Base-by-base conservation (phyloP, 176 grass and related monocot genomes). In the Paspalum notatum region DNA sequence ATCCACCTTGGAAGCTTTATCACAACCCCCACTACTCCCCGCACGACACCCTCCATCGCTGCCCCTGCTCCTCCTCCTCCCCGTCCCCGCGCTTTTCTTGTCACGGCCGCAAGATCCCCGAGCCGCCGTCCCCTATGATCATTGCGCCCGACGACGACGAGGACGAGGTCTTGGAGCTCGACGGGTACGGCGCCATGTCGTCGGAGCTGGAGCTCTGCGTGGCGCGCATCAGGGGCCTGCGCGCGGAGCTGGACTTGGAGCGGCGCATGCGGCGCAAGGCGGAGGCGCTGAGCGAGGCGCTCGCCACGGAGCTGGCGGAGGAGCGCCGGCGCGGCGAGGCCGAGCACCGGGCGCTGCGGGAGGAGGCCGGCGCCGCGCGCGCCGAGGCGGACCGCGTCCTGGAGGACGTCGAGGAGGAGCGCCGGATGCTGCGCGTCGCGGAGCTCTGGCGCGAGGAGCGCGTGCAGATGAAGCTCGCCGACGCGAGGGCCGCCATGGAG, bases 381-480 rank as follows among this genome's bases (percentile, higher is more conserved):
- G 83, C 46, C 17, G 78, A 88, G 80, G 57, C 65, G 63, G 75
- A 69, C 13, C 69, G 39, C 14, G 81, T 70, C 6, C 0, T 71
- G 44, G 65, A 42, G 42, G 87, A 78, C 20, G 48, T 90, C 37
- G 87, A 98, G 41, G 92, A 94, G 79, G 95, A 94, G 85, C 75
- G 95, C 7, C 80, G 81, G 82, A 98, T 85, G 88, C 72, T 98
- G 21, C 78, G 75, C 55, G 82, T 94, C 68, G 90, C 95, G 0
- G 95, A 94, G 78, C 71, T 92, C 38, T 98, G 92, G 90, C 79
- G 95, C 68, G 92, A 98, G 82, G 95, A 98, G 88, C 64, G 92
- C 5, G 90, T 93, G 44, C 90, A 92, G 17, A 87, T 93, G 58
- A 98, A 98, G 92, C 88, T 98, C 59, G 77, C 81, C 6, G 92